These are phyloP conservation scores for rapeseed (Brassica napus) DNA, from an alignment of 345 rosid genomes.

Conservation along the genomic window DNA sequence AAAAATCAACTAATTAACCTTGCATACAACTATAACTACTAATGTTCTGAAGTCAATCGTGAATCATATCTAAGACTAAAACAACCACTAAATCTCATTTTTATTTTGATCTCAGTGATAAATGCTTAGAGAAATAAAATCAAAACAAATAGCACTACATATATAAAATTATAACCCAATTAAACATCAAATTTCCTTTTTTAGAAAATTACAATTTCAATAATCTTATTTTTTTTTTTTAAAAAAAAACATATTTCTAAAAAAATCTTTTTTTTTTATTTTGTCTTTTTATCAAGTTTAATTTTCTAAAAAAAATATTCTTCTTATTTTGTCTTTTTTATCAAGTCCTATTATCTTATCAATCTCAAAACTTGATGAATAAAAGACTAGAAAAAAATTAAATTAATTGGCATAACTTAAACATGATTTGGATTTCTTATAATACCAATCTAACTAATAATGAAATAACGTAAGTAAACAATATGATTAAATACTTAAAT, in stretches of 20 bases:
- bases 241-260: too few relatives aligned
- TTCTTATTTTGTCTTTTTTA: neutral
- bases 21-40: neutral
- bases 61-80: neutral
- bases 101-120: neutral
- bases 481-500: neutral
- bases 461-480: too few relatives aligned
- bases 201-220: neutral
- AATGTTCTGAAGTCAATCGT: neutral
- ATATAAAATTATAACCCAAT: neutral
- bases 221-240: neutral
- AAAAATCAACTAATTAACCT: too few relatives aligned
- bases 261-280: too few relatives aligned
- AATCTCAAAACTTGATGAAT: neutral
- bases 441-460: too few relatives aligned
- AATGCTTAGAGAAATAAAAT: neutral
- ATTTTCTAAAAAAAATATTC: too few relatives aligned
- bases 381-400: too few relatives aligned
- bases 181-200: neutral
- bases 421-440: too few relatives aligned
- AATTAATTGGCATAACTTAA: too few relatives aligned
- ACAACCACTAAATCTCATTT: neutral
- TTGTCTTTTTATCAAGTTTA: too few relatives aligned
- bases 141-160: neutral
- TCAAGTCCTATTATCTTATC: neutral